phyloP scores from a whole-genome alignment of 2,329 filamentous ascomycete species.

The Talaromyces sp. region DNA sequence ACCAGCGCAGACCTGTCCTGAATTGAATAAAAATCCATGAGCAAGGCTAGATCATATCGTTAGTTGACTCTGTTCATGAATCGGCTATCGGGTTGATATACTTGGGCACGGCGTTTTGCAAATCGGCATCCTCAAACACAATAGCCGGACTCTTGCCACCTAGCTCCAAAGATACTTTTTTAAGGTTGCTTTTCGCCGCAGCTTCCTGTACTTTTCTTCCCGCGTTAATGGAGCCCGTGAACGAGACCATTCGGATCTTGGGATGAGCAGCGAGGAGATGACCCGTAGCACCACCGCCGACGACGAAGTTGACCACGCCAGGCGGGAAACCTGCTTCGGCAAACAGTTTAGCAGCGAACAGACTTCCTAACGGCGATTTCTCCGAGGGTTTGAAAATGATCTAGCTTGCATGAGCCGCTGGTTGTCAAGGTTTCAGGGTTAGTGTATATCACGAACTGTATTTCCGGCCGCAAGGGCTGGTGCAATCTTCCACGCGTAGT shows the following conservation, averaged over 20 bases:
- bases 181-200: conserved; percentile 54
- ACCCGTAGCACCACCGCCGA: conserved; percentile 26
- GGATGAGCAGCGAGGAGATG: conserved; percentile 40
- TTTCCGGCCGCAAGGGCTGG: conserved; percentile 47
- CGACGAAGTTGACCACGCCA: conserved; percentile 43
- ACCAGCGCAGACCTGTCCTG: conserved; percentile 24
- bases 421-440: background rate
- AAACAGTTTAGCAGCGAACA: conserved; percentile 38
- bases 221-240: conserved; percentile 30
- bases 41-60: conserved; percentile 8
- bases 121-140: conserved; percentile 20
- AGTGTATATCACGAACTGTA: conserved; percentile 20
- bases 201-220: conserved; percentile 46
- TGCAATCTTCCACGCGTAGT: conserved; percentile 35
- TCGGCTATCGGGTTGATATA: background rate
- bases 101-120: conserved; percentile 25
- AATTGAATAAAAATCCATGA: conserved; percentile 21
- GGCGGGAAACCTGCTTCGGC: conserved; percentile 44
- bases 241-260: conserved; percentile 31
- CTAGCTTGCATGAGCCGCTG: background rate
- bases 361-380: conserved; percentile 39
- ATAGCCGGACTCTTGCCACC: conserved; percentile 43
- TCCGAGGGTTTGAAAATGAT: conserved; percentile 47
- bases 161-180: conserved; percentile 46
- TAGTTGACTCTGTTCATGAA: background rate